These are phyloP conservation scores for Yamadazyma membranifaciens DNA, from an alignment of 1,139 yeast genomes.

Conservation along the genomic window DNA sequence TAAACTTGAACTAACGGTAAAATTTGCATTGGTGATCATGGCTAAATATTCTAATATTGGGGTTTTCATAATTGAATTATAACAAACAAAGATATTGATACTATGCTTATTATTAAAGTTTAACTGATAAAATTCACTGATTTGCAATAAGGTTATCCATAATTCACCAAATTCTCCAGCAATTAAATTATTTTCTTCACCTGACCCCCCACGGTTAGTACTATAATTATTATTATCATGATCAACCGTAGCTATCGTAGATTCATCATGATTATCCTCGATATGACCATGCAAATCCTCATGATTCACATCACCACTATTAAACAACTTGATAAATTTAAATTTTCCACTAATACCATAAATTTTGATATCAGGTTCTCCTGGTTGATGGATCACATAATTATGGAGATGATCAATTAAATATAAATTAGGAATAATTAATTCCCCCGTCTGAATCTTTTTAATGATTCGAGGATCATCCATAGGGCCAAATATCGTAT, in stretches of 20 bases:
- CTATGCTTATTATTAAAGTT: conserved; percentile 27
- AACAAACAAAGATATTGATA: conserved; percentile 62
- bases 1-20: conserved; percentile 67
- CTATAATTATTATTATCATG: background rate
- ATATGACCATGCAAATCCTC: conserved; percentile 12
- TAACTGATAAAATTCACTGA: conserved; percentile 51
- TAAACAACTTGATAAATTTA: conserved; percentile 66
- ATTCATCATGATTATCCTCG: conserved; percentile 1
- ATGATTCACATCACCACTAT: conserved; percentile 49
- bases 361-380: conserved; percentile 47
- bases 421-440: conserved; percentile 53
- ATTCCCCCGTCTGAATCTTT: conserved; percentile 55
- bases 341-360: conserved; percentile 75
- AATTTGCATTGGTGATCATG: conserved; percentile 66
- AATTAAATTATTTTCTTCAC: conserved; percentile 15
- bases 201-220: background rate
- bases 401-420: conserved; percentile 59
- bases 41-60: conserved; percentile 70
- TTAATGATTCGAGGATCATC: conserved; percentile 71
- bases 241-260: background rate
- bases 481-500: conserved; percentile 72
- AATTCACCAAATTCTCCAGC: conserved; percentile 70
- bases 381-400: conserved; percentile 39
- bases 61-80: conserved; percentile 64
- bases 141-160: conserved; percentile 72